Evolutionary conservation across 768 basidiomycete species (phyloP).

Genomic region (Tylopilus cervinicoccineus): DNA sequence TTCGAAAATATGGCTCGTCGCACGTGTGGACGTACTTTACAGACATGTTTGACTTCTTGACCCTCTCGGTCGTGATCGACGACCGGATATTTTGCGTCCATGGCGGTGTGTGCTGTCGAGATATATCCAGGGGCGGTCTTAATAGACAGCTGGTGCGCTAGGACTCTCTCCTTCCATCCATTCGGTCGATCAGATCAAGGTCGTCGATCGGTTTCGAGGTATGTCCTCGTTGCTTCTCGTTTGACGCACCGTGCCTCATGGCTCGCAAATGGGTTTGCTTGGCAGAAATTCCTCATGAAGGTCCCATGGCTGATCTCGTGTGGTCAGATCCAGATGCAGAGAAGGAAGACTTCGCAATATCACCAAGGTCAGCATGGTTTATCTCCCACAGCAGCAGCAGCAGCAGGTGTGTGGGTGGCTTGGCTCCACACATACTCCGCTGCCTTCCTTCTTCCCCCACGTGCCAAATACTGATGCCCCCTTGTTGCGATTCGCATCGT

Average conservation of each 20-base stretch:
- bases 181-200: conserved; percentile 99
- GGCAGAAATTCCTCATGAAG: conserved; percentile 97
- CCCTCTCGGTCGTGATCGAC: conserved; percentile 96
- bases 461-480: conserved; percentile 7
- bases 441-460: conserved; percentile 9
- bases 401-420: conserved; percentile 4
- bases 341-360: conserved; percentile 99
- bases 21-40: conserved; percentile 99
- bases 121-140: not conserved
- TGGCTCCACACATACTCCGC: conserved; percentile 9
- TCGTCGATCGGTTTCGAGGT: conserved; percentile 98
- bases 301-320: conserved; percentile 98
- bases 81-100: conserved; percentile 99
- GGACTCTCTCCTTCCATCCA: conserved; percentile 97
- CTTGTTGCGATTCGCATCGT: conserved; percentile 4
- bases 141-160: conserved; percentile 29
- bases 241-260: conserved; percentile 22
- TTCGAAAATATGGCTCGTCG: conserved; percentile 93
- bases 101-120: conserved; percentile 58
- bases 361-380: conserved; percentile 68
- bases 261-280: conserved; percentile 7
- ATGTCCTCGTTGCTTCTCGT: conserved; percentile 21
- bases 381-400: not conserved
- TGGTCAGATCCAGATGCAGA: conserved; percentile 99
- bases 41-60: conserved; percentile 99